phyloP scores from a whole-genome alignment of 2,329 filamentous ascomycete genomes.

The Talaromyces sp. region DNA sequence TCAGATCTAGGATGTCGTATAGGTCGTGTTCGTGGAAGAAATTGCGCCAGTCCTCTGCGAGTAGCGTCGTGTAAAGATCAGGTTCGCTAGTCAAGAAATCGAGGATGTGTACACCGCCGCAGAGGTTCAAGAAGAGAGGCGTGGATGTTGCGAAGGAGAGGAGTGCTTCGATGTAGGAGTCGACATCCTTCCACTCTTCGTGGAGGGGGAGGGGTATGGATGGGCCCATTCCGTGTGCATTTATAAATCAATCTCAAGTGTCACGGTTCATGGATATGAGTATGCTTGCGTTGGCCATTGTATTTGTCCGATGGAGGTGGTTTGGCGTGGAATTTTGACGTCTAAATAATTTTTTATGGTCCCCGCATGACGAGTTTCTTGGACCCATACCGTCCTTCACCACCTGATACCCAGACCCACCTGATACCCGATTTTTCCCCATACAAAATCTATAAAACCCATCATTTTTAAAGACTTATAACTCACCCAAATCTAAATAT shows the following conservation, averaged over 20 bases:
- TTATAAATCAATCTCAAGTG: not conserved
- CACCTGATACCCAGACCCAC: too few species aligned
- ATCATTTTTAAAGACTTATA: too few species aligned
- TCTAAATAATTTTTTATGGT: not conserved
- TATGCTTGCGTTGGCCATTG: not conserved
- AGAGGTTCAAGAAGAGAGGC: slow-evolving; percentile 77
- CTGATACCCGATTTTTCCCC: too few species aligned
- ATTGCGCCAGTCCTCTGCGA: slow-evolving; percentile 74
- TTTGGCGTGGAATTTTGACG: not conserved
- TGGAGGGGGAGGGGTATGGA: slow-evolving; percentile 60
- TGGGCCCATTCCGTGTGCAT: slow-evolving; percentile 39
- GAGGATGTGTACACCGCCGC: slow-evolving; percentile 92
- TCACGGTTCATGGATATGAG: not conserved
- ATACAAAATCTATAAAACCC: too few species aligned
- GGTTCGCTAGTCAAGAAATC: slow-evolving; percentile 89
- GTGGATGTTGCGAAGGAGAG: slow-evolving; percentile 70
- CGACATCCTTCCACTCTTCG: slow-evolving; percentile 62
- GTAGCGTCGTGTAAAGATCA: slow-evolving; percentile 69
- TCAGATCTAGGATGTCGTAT: slow-evolving; percentile 70
- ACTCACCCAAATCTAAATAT: too few species aligned
- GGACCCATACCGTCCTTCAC: too few species aligned
- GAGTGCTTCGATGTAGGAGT: slow-evolving; percentile 74
- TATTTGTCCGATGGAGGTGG: not conserved
- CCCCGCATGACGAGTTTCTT: too few species aligned
- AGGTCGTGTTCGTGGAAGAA: slow-evolving; percentile 69